phyloP scores from a whole-genome alignment of 1,139 yeast genomes.

The Lodderomyces orthopsilosis region DNA sequence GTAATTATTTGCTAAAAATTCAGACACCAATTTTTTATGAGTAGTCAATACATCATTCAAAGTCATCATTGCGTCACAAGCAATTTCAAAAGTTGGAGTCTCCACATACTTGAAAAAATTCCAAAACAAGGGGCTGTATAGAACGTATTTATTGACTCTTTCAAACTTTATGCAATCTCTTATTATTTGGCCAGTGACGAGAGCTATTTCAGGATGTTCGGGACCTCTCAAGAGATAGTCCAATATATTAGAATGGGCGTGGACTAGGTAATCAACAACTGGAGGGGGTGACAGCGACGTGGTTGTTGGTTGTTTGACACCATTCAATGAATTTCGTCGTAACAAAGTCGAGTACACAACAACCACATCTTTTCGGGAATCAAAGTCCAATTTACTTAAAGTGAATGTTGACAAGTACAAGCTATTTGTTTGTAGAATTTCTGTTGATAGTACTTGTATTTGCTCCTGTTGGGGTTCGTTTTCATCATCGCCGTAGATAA shows the following conservation, averaged over 20 bases:
- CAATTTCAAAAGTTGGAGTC: conserved; percentile 77
- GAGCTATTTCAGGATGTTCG: conserved; percentile 67
- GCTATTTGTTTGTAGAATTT: conserved; percentile 70
- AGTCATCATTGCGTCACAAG: conserved; percentile 86
- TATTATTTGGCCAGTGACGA: conserved; percentile 74
- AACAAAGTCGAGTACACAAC: conserved; percentile 71
- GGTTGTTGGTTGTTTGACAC: conserved; percentile 1
- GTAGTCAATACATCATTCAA: conserved; percentile 64
- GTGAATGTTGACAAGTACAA: conserved; percentile 58
- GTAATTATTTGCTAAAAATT: conserved; percentile 59
- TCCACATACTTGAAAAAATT: conserved; percentile 76
- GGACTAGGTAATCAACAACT: conserved; percentile 77
- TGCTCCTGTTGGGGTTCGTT: conserved; percentile 73
- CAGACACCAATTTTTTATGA: conserved; percentile 68
- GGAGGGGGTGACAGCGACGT: conserved; percentile 42
- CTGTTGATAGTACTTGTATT: conserved; percentile 69
- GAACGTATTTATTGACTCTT: conserved; percentile 56
- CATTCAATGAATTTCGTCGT: conserved; percentile 48
- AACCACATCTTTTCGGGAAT: conserved; percentile 81
- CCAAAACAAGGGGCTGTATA: conserved; percentile 67
- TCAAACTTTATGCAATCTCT: conserved; percentile 87
- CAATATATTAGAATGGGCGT: conserved; percentile 61
- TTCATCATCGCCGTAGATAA: conserved; percentile 74
- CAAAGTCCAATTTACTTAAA: conserved; percentile 73
- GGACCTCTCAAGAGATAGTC: conserved; percentile 64